These are phyloP conservation scores for Melastoma malabathricum DNA, from an alignment of 345 rosid species.

Conservation along the genomic window DNA sequence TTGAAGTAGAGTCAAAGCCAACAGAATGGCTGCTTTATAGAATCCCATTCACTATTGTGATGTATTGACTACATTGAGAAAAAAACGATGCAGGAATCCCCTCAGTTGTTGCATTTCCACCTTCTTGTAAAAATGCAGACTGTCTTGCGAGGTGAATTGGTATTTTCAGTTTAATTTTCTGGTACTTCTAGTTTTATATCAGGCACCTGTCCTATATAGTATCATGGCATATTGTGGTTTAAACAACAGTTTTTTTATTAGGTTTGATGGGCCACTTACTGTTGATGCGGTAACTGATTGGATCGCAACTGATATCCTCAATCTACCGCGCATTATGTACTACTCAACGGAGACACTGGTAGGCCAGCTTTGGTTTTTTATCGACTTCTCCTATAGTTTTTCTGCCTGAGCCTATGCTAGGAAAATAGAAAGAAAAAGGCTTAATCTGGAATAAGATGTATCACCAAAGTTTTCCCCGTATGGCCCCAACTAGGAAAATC, in stretches of 20 bases:
- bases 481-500: no score
- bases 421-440: background rate
- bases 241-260: slow-evolving; percentile 15
- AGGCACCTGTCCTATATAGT: slow-evolving; percentile 1
- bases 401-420: background rate
- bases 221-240: slow-evolving; percentile 2
- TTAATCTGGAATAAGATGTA: background rate
- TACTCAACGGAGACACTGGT: slow-evolving; percentile 82
- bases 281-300: slow-evolving; percentile 70
- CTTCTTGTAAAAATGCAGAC: slow-evolving; percentile 47
- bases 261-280: slow-evolving; percentile 69
- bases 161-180: slow-evolving; percentile 1
- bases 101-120: slow-evolving; percentile 59
- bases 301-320: slow-evolving; percentile 59
- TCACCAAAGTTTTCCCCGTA: background rate
- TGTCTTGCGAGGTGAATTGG: slow-evolving; percentile 57
- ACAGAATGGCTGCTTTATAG: no score
- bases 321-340: slow-evolving; percentile 77
- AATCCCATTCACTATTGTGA: background rate
- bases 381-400: background rate
- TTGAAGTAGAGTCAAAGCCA: no score
- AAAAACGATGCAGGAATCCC: slow-evolving; percentile 54
- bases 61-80: slow-evolving; percentile 6
- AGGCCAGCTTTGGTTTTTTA: slow-evolving; percentile 7
- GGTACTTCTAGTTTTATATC: background rate